Evolutionary conservation across 1,284 basidiomycete genomes (phyloP).

Genomic region (Boletus mariae): DNA sequence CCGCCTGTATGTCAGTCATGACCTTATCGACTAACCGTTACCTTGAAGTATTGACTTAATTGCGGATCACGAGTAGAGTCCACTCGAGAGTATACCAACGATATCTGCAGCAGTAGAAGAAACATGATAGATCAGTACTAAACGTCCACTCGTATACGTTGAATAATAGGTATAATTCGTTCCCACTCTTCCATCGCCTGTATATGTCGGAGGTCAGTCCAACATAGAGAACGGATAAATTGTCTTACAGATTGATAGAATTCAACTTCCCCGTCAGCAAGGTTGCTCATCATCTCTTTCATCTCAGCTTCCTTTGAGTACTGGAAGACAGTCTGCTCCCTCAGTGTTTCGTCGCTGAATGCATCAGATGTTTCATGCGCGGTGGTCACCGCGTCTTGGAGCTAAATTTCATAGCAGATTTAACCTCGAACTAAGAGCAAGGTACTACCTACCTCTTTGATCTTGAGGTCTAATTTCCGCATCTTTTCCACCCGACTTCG

Average conservation of each 20-base stretch:
- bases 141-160: conserved; percentile 84
- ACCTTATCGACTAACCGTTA: conserved; percentile 1
- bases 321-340: conserved; percentile 89
- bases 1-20: neutral
- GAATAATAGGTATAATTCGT: conserved; percentile 80
- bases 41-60: conserved; percentile 7
- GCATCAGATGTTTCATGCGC: conserved; percentile 95
- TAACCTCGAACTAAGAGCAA: neutral
- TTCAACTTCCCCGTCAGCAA: conserved; percentile 93
- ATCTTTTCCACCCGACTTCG: conserved; percentile 89
- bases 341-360: conserved; percentile 90
- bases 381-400: conserved; percentile 93
- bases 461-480: conserved; percentile 88
- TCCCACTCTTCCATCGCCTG: conserved; percentile 94
- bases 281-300: conserved; percentile 87
- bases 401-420: conserved; percentile 41
- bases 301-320: conserved; percentile 89
- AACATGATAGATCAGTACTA: conserved; percentile 37
- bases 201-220: conserved; percentile 6
- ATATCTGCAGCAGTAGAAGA: conserved; percentile 12
- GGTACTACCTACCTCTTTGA: conserved; percentile 75
- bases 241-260: conserved; percentile 79
- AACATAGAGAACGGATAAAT: neutral
- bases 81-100: conserved; percentile 9
- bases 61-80: conserved; percentile 4